Evolutionary conservation across 2,329 filamentous ascomycete species (phyloP), one percentile per base, ranked within the genome.

Genomic region (Triangularia verruculosa): DNA sequence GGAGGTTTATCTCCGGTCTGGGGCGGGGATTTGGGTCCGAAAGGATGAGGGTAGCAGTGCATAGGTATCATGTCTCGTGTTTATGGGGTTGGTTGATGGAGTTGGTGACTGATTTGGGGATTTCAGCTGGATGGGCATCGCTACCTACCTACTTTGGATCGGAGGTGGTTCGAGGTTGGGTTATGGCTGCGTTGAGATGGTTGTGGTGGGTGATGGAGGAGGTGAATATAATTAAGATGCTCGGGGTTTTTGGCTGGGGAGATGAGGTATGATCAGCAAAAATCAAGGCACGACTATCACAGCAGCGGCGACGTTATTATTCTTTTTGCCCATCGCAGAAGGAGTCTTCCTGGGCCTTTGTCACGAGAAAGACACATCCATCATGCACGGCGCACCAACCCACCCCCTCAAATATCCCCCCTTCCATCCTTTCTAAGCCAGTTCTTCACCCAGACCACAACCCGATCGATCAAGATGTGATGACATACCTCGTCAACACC

Each of bases 401-500:
- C 63, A 64, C 63, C 63, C 63, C 24, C 55, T 64, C 2, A 54
- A 47, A 22, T 22, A 52, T 56, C n/a, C 63, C 59, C 8, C 59
- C 59, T n/a, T 58, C 62, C 4, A n/a, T 39, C 15, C 58, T 64
- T 30, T n/a, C 54, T 1, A 24, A 47, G 32, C 53, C 63, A 9
- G 8, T 25, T 8, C 25, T 64, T 27, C 63, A 64, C 59, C 59
- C 63, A 15, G 32, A 62, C 17, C 56, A 64, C 63, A 17, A 62
- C 47, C 51, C 59, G 28, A 64, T 64, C 47, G 59, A 62, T 59
- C 59, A 32, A 4, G 47, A 64, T 52, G 63, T 64, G 13, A 64
- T 64, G 13, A 47, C 54, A 56, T 62, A 64, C 56, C 63, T 64
- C 11, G 59, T 60, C 55, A 52, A 57, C 24, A 62, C 63, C 11